Percentiles rank a stretch among this genome's conserved stretches.
phyloP scores from a whole-genome alignment of 495 filamentous ascomycete genomes.

The Cudoniella acicularis region DNA sequence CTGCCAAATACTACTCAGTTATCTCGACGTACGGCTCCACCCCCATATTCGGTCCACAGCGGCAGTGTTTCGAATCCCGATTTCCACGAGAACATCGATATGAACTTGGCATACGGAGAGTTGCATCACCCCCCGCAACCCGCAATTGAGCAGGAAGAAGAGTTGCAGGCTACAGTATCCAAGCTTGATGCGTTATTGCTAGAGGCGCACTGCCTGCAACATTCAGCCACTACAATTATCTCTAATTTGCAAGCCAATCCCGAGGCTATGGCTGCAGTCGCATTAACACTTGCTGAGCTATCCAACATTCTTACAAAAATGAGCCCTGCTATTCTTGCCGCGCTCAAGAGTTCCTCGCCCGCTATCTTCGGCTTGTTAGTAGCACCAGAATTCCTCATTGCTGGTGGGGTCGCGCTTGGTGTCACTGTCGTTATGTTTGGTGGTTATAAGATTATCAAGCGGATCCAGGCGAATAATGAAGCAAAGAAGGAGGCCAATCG shows the following conservation, averaged over 20 bases:
- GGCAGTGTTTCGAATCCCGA: conserved; percentile 38
- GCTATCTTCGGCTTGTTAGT: conserved; percentile 82
- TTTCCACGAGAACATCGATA: conserved; percentile 63
- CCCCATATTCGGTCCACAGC: conserved; percentile 15
- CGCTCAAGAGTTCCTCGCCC: conserved; percentile 75
- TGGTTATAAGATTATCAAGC: conserved; percentile 95
- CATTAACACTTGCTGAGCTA: conserved; percentile 88
- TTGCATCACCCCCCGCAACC: conserved; percentile 31
- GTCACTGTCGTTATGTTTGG: conserved; percentile 92
- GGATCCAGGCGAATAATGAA: conserved; percentile 47
- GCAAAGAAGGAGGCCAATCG: conserved; percentile 42
- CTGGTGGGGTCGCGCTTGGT: conserved; percentile 81
- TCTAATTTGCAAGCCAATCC: conserved; percentile 85
- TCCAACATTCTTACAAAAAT: conserved; percentile 77
- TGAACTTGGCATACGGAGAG: conserved; percentile 83
- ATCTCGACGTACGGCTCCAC: conserved; percentile 26
- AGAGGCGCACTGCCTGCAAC: conserved; percentile 83
- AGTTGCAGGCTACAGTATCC: conserved; percentile 62
- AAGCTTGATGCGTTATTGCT: conserved; percentile 70
- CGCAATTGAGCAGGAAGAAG: conserved; percentile 42
- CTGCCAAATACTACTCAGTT: conserved; percentile 6
- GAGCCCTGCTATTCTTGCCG: conserved; percentile 70
- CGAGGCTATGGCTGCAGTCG: conserved; percentile 91
- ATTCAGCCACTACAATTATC: conserved; percentile 79
- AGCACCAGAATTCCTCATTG: conserved; percentile 89